phyloP scores from a whole-genome alignment of 768 basidiomycete species.

The Lactarius hatsudake region DNA sequence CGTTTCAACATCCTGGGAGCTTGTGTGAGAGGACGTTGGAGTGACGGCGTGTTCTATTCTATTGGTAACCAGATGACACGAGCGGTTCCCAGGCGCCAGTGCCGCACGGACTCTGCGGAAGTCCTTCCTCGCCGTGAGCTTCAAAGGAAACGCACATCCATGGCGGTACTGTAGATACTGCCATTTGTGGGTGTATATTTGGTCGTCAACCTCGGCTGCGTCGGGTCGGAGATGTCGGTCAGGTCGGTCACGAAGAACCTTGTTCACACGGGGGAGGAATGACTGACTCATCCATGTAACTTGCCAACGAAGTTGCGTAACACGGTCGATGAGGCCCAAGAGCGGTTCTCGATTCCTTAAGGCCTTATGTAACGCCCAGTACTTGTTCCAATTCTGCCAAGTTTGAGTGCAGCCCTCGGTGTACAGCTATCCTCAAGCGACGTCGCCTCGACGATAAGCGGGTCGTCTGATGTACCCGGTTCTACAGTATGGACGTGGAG shows the following conservation, averaged over 20 bases:
- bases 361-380: neutral
- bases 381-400: neutral
- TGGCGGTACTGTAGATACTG: neutral
- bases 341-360: neutral
- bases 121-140: neutral
- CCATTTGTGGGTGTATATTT: neutral
- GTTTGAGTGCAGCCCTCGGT: neutral
- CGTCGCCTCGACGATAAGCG: constrained; percentile 5
- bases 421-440: neutral
- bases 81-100: neutral
- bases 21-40: neutral
- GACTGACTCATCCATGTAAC: constrained; percentile 7
- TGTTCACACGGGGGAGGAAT: neutral
- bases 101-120: neutral
- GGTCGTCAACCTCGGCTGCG: neutral
- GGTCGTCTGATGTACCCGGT: neutral
- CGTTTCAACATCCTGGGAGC: neutral
- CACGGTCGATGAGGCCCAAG: neutral
- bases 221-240: neutral
- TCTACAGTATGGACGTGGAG: neutral
- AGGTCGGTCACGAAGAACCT: neutral
- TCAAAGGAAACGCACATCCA: neutral
- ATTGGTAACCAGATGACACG: constrained; percentile 10
- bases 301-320: neutral
- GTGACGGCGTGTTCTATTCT: constrained; percentile 2